These are phyloP conservation scores for Tulasnella calospora DNA, from an alignment of 768 basidiomycete species.

Conservation along the genomic window DNA sequence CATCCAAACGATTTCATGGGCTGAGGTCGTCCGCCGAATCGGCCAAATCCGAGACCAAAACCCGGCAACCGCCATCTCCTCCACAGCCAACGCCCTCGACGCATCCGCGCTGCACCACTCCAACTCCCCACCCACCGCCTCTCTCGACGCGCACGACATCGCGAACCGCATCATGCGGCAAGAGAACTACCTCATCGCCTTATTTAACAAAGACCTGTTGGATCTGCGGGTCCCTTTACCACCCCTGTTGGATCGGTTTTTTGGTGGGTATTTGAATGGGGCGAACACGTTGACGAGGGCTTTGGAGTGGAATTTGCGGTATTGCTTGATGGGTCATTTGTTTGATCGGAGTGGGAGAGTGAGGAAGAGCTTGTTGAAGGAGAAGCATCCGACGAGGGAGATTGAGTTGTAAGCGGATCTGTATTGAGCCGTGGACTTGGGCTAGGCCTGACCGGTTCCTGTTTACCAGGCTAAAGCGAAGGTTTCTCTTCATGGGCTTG, in stretches of 20 bases:
- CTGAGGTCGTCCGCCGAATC: slow-evolving; percentile 86
- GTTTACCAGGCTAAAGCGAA: slow-evolving; percentile 59
- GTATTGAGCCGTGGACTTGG: neutral
- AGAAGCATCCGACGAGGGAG: slow-evolving; percentile 54
- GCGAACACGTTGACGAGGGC: slow-evolving; percentile 81
- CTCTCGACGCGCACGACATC: slow-evolving; percentile 95
- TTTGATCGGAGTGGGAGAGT: slow-evolving; percentile 90
- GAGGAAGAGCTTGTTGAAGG: slow-evolving; percentile 84
- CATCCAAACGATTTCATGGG: slow-evolving; percentile 97
- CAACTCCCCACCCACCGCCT: slow-evolving; percentile 64
- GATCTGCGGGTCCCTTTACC: slow-evolving; percentile 84
- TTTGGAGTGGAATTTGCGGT: slow-evolving; percentile 94
- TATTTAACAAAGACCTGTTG: slow-evolving; percentile 95
- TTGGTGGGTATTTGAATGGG: slow-evolving; percentile 45
- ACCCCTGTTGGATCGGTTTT: slow-evolving; percentile 47
- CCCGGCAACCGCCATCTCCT: slow-evolving; percentile 78
- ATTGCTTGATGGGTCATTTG: slow-evolving; percentile 91
- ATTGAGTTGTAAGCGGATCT: neutral
- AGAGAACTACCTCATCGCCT: slow-evolving; percentile 95
- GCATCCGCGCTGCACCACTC: slow-evolving; percentile 38
- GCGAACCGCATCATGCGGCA: slow-evolving; percentile 97
- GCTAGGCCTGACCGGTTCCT: neutral
- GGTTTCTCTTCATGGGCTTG: slow-evolving; percentile 96
- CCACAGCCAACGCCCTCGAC: slow-evolving; percentile 18
- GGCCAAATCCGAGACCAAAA: slow-evolving; percentile 87